These are phyloP conservation scores for Kwoniella sp. DNA, from an alignment of 768 basidiomycete genomes.

Conservation along the genomic window DNA sequence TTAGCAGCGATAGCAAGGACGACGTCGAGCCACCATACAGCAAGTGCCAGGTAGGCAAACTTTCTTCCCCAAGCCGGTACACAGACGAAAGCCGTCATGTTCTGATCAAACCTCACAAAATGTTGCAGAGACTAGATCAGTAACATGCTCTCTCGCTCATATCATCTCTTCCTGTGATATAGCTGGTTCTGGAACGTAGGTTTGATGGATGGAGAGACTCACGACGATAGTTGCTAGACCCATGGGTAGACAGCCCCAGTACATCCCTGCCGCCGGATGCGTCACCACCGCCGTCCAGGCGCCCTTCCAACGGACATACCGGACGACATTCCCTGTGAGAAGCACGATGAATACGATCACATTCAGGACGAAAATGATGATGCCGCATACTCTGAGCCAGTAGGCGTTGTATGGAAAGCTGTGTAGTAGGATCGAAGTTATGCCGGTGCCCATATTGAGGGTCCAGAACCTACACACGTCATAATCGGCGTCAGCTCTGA, in stretches of 20 bases:
- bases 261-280: constrained; percentile 47
- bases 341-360: constrained; percentile 44
- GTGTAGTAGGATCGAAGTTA: constrained; percentile 52
- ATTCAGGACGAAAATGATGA: constrained; percentile 50
- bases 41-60: constrained; percentile 59
- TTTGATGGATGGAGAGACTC: constrained; percentile 2
- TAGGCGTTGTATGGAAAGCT: constrained; percentile 53
- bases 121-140: too few relatives aligned
- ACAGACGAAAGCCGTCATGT: constrained; percentile 52
- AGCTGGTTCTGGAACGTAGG: too few relatives aligned
- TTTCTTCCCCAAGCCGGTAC: constrained; percentile 39
- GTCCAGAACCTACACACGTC: neutral
- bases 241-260: constrained; percentile 54
- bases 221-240: constrained; percentile 53
- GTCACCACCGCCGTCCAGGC: constrained; percentile 34
- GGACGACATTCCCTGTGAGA: constrained; percentile 27
- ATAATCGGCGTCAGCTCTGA: too few relatives aligned
- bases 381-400: constrained; percentile 43
- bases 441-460: constrained; percentile 53
- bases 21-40: constrained; percentile 71
- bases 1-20: constrained; percentile 64
- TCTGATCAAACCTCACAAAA: constrained; percentile 34
- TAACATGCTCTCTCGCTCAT: too few relatives aligned
- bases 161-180: too few relatives aligned
- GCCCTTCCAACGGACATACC: constrained; percentile 50